These are phyloP conservation scores for Paecilomyces fulvus DNA, from an alignment of 2,329 filamentous ascomycete species.

Conservation along the genomic window DNA sequence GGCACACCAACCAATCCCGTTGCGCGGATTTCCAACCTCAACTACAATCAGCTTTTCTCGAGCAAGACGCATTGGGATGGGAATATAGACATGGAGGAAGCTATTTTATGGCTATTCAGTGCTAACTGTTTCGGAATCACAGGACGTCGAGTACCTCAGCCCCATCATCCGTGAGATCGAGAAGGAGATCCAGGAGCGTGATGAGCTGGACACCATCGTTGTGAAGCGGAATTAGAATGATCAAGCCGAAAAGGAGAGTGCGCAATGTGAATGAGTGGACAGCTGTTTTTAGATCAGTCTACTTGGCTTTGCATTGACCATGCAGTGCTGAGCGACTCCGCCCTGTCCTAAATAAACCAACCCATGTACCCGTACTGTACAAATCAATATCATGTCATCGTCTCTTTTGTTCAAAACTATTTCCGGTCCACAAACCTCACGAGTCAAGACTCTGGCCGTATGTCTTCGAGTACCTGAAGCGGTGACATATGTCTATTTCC, in stretches of 20 bases:
- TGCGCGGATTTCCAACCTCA: slow-evolving; percentile 21
- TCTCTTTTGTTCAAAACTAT: slow-evolving; percentile 9
- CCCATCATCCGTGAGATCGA: slow-evolving; percentile 63
- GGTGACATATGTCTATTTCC: no score
- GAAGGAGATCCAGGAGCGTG: slow-evolving; percentile 57
- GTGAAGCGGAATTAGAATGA: slow-evolving; percentile 39
- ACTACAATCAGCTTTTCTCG: slow-evolving; percentile 12
- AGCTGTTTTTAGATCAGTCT: neutral
- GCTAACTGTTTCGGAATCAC: slow-evolving; percentile 15
- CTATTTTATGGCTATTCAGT: neutral
- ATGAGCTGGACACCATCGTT: slow-evolving; percentile 59
- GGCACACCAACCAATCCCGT: slow-evolving; percentile 25
- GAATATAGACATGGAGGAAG: neutral
- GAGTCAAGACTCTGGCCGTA: neutral
- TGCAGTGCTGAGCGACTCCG: neutral
- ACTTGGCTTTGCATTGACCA: neutral
- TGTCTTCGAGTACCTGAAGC: no score
- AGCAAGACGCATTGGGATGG: slow-evolving; percentile 1
- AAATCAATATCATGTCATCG: slow-evolving; percentile 26
- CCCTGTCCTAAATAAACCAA: slow-evolving; percentile 3
- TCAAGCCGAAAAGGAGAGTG: neutral
- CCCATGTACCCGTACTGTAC: slow-evolving; percentile 32
- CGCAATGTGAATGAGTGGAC: neutral
- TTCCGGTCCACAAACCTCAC: neutral
- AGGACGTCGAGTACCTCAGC: slow-evolving; percentile 60